Percentiles rank a stretch among this genome's conserved stretches.
phyloP scores from a whole-genome alignment of 1,284 basidiomycete species.

The Rhodotorula sp. region DNA sequence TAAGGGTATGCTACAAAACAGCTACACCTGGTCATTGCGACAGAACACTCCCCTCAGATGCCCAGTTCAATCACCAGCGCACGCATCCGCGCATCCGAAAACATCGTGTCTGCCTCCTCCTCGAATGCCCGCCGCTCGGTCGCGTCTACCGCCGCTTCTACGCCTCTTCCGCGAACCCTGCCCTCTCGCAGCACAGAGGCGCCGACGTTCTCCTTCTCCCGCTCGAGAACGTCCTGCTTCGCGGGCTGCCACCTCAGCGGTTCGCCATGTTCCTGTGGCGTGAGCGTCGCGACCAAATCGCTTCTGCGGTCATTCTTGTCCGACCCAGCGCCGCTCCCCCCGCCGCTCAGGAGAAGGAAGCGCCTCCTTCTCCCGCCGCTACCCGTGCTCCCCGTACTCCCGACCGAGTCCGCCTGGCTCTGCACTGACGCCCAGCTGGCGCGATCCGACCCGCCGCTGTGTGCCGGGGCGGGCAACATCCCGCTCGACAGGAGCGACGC shows the following conservation, averaged over 20 bases:
- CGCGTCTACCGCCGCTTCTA: background rate
- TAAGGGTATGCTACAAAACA: background rate
- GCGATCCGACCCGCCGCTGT: background rate
- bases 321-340: background rate
- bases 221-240: background rate
- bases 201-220: conserved; percentile 3
- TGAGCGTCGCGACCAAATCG: background rate
- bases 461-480: background rate
- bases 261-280: background rate
- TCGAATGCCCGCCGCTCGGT: background rate
- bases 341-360: background rate
- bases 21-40: no score
- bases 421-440: conserved; percentile 16
- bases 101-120: conserved; percentile 18
- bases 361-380: background rate
- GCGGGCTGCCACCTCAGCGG: background rate
- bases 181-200: background rate
- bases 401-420: background rate
- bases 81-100: conserved; percentile 13
- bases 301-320: background rate
- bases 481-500: background rate
- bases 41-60: background rate
- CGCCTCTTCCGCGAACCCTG: background rate
- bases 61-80: conserved; percentile 16
- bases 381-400: background rate